phyloP scores from a whole-genome alignment of 2,329 filamentous ascomycete species.

The Talaromyces sp. region DNA sequence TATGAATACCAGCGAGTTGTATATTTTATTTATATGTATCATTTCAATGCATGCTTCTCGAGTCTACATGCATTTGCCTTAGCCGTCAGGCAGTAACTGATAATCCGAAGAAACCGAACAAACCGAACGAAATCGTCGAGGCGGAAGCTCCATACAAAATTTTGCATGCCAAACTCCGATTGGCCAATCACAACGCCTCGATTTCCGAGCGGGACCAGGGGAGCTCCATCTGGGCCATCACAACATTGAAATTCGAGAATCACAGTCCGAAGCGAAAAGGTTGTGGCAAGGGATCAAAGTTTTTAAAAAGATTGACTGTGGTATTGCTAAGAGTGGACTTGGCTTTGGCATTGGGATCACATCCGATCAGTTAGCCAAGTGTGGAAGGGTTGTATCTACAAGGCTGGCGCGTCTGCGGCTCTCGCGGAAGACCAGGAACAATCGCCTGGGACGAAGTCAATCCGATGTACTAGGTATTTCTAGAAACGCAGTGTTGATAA shows the following conservation, averaged over 20 bases:
- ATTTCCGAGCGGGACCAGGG: constrained; percentile 10
- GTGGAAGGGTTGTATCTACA: not conserved
- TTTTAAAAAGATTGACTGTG: not conserved
- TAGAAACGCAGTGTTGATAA: too few relatives aligned
- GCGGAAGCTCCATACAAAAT: constrained; percentile 3
- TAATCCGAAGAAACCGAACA: not conserved
- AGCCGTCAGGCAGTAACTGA: not conserved
- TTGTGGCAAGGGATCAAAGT: not conserved
- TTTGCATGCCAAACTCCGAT: constrained; percentile 4
- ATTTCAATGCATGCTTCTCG: not conserved
- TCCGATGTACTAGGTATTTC: too few relatives aligned
- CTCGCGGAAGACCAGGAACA: not conserved
- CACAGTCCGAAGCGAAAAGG: not conserved
- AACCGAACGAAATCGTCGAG: not conserved
- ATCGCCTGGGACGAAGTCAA: too few relatives aligned
- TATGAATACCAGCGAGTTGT: constrained; percentile 1
- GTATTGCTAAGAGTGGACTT: not conserved
- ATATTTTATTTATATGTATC: not conserved
- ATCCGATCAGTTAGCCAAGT: not conserved
- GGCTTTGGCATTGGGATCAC: not conserved
- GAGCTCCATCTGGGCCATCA: not conserved
- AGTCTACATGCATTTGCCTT: not conserved
- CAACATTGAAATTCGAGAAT: not conserved
- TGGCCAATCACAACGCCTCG: not conserved
- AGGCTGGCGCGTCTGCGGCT: constrained; percentile 6